These are phyloP conservation scores for Calonectria crousiana DNA, from an alignment of 2,329 filamentous ascomycete genomes.

Conservation along the genomic window DNA sequence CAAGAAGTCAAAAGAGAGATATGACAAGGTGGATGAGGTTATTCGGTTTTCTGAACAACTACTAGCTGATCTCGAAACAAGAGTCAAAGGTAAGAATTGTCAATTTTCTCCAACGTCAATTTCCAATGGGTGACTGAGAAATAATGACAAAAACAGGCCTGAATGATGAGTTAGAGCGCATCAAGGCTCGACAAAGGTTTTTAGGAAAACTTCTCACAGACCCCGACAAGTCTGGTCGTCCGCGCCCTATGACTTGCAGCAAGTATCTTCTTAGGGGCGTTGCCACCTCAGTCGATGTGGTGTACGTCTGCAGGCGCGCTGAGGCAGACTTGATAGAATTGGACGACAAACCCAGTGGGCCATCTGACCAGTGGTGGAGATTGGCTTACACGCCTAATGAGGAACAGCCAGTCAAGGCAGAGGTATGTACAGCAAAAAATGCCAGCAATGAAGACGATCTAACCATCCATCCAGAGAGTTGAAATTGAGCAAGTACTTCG, in stretches of 20 bases:
- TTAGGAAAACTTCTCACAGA: conserved; percentile 54
- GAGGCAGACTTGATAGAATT: conserved; percentile 58
- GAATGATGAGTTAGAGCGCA: conserved; percentile 45
- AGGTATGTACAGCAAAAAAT: conserved; percentile 54
- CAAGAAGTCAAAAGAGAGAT: conserved; percentile 47
- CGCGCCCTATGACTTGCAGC: conserved; percentile 55
- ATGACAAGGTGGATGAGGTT: conserved; percentile 49
- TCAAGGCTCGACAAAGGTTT: conserved; percentile 52
- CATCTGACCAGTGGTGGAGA: conserved; percentile 68
- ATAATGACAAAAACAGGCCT: conserved; percentile 39
- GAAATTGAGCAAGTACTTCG: conserved; percentile 58
- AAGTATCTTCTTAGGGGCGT: conserved; percentile 66
- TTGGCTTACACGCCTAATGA: conserved; percentile 57
- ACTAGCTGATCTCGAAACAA: conserved; percentile 50
- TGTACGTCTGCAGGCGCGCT: conserved; percentile 63
- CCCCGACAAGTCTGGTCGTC: conserved; percentile 52
- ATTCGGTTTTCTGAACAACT: conserved; percentile 48
- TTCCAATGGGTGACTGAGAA: conserved; percentile 36
- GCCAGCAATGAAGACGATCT: not conserved
- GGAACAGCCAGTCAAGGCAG: conserved; percentile 58
- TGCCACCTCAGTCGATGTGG: conserved; percentile 58
- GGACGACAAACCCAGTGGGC: conserved; percentile 45
- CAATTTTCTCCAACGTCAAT: not conserved
- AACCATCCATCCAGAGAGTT: conserved; percentile 59
- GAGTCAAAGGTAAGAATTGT: conserved; percentile 51